Base-by-base conservation (phyloP, 169 alveolate species). In the Babesia bigemina region DNA sequence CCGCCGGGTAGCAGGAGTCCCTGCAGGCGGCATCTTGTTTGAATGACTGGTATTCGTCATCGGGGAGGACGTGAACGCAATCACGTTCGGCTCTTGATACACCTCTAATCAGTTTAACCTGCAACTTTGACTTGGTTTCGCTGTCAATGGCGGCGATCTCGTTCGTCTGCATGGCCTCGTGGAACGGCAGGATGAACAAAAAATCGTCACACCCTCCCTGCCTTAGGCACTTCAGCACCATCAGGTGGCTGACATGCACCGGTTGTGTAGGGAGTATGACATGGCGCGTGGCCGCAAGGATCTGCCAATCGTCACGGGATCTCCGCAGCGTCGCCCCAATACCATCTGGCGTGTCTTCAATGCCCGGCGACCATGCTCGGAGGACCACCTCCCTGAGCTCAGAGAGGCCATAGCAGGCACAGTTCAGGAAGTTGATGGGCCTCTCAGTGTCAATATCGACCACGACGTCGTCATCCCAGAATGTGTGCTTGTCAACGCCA, bases 161-260 rank as follows among this genome's bases (percentile, higher is more conserved):
- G 24, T 42, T 67, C 6, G 55, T 19, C 45, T 75, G 84, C 57
- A 75, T 75, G 22, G 84, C 84, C 57, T 75, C 84, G 42, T 63
- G 76, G 26, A 26, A 75, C 14, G 84, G 76, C 36, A 75, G 44
- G 16, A 75, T 13, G 49, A 47, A 65, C 21, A 75, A 10, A 26
- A 75, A 8, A 13, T 63, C 71, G 33, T 16, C 50, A 36, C 72
- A 60, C 36, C 70, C 72, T 14, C 13, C 26, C 14, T 10, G 24
- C 13, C 22, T 16, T 0, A n/a, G 33, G 36, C 72, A 60, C 47
- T 50, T 39, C 61, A 71, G 7, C 17, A 58, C 28, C 59, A 71
- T 11, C 0, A 59, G 55, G 36, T 47, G 14, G 19, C 19, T 13
- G 12, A 71, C 72, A 21, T 58, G 50, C 6, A 71, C 28, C 9